These are phyloP conservation scores for Noccaea caerulescens DNA, from an alignment of 345 rosid genomes.

Conservation along the genomic window DNA sequence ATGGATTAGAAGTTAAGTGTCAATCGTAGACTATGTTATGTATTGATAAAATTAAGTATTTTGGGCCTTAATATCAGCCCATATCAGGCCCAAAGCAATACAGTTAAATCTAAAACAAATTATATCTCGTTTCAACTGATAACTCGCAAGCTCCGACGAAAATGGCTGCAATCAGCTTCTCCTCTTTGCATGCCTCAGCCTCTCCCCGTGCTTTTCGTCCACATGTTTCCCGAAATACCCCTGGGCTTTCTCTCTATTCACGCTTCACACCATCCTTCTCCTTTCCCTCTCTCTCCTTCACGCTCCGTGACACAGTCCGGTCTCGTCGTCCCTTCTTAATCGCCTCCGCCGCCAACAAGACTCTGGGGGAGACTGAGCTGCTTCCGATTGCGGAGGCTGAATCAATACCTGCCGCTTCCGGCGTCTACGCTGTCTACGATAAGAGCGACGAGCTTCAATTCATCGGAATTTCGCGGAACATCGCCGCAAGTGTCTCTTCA, in stretches of 20 bases:
- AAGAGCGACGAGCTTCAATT: slow-evolving; percentile 68
- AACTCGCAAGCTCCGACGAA: slow-evolving; percentile 24
- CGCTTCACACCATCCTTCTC: slow-evolving; percentile 46
- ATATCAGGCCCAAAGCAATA: slow-evolving; percentile 11
- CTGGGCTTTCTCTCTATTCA: slow-evolving; percentile 47
- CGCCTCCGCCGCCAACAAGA: slow-evolving; percentile 57
- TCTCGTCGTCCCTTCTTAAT: slow-evolving; percentile 45
- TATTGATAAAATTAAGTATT: too few species aligned
- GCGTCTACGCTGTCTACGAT: slow-evolving; percentile 85
- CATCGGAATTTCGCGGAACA: slow-evolving; percentile 79
- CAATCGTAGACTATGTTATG: too few species aligned
- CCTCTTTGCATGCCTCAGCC: slow-evolving; percentile 45
- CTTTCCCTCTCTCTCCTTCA: slow-evolving; percentile 50
- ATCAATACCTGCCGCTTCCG: slow-evolving; percentile 57
- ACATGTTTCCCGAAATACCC: slow-evolving; percentile 50
- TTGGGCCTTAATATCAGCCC: neutral
- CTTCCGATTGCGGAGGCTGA: slow-evolving; percentile 49
- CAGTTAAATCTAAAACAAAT: neutral
- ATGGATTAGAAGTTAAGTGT: too few species aligned
- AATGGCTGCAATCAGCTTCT: slow-evolving; percentile 60
- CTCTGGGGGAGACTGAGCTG: slow-evolving; percentile 55
- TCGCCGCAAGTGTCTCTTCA: slow-evolving; percentile 67
- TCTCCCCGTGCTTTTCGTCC: slow-evolving; percentile 43
- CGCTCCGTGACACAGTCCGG: slow-evolving; percentile 36
- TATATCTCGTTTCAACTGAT: neutral